phyloP scores from a whole-genome alignment of 1,284 basidiomycete genomes.

The Malassezia cuniculi region DNA sequence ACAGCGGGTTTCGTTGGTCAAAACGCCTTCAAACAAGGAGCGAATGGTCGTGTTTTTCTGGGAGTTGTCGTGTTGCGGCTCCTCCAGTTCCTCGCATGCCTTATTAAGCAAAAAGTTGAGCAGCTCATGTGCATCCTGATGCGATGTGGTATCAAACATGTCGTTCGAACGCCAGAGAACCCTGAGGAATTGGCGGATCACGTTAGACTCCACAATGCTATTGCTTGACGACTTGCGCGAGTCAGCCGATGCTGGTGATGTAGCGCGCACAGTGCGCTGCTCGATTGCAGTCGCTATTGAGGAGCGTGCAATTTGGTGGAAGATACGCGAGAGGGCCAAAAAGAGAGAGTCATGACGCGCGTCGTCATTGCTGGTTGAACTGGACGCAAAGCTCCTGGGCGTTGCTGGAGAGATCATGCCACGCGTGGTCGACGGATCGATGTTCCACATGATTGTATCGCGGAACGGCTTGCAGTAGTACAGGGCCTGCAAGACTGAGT shows the following conservation, averaged over 20 bases:
- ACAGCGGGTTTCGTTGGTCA: constrained; percentile 93
- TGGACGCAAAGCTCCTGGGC: background rate
- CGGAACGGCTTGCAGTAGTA: constrained; percentile 76
- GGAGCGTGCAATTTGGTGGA: too few relatives aligned
- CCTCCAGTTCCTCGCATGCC: constrained; percentile 81
- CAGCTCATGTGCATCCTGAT: constrained; percentile 91
- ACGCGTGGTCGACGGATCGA: background rate
- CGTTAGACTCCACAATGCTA: constrained; percentile 17
- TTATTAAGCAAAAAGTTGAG: constrained; percentile 84
- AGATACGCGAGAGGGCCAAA: too few relatives aligned
- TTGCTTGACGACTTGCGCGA: constrained; percentile 34
- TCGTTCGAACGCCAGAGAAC: constrained; percentile 32
- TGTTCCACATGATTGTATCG: constrained; percentile 52
- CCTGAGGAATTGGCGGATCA: constrained; percentile 27
- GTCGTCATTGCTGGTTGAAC: too few relatives aligned
- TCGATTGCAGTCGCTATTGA: background rate
- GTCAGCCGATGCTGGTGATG: too few relatives aligned
- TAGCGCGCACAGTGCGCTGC: too few relatives aligned
- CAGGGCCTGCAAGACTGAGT: constrained; percentile 88
- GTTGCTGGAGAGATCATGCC: background rate
- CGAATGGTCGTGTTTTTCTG: constrained; percentile 66
- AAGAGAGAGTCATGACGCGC: too few relatives aligned
- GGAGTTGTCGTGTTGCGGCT: constrained; percentile 23
- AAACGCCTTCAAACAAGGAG: constrained; percentile 74
- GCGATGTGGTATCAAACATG: constrained; percentile 39